Percentiles rank a stretch among this genome's conserved stretches.
Conservation (phyloP, 2,329 filamentous ascomycete genomes). For the Fusarium sp. region DNA sequence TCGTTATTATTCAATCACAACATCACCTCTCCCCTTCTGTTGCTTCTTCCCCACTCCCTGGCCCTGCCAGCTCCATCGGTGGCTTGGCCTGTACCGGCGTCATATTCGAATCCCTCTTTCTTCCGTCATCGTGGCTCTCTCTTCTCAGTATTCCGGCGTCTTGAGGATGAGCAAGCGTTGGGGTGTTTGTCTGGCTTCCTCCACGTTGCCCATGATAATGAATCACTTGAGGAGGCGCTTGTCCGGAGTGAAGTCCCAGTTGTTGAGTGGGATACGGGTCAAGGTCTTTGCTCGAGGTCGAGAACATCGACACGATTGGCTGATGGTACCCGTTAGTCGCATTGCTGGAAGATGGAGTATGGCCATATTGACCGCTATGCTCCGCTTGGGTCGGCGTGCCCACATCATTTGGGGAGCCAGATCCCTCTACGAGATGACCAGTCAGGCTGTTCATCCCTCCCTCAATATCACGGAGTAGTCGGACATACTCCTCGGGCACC, state of each 20-base stretch:
- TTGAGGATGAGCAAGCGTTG: constrained; percentile 68
- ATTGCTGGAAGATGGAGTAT: constrained; percentile 63
- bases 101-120: constrained; percentile 57
- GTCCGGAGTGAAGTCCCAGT: constrained; percentile 73
- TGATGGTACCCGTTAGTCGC: constrained; percentile 76
- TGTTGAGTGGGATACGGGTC: constrained; percentile 78
- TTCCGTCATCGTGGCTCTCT: constrained; percentile 64
- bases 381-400: constrained; percentile 75
- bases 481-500: constrained; percentile 96
- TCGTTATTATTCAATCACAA: constrained; percentile 37
- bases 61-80: constrained; percentile 39
- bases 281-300: constrained; percentile 78
- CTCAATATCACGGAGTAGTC: constrained; percentile 92
- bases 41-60: constrained; percentile 28
- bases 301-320: constrained; percentile 78
- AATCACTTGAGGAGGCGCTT: constrained; percentile 75
- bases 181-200: constrained; percentile 77
- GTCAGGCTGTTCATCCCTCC: constrained; percentile 85
- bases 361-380: constrained; percentile 63
- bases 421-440: constrained; percentile 70
- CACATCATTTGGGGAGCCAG: constrained; percentile 68
- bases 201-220: constrained; percentile 78
- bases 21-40: constrained; percentile 51
- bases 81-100: constrained; percentile 57
- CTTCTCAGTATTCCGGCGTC: constrained; percentile 64